phyloP scores from a whole-genome alignment of 1,284 basidiomycete genomes.

The Sanguinoderma infundibulare region DNA sequence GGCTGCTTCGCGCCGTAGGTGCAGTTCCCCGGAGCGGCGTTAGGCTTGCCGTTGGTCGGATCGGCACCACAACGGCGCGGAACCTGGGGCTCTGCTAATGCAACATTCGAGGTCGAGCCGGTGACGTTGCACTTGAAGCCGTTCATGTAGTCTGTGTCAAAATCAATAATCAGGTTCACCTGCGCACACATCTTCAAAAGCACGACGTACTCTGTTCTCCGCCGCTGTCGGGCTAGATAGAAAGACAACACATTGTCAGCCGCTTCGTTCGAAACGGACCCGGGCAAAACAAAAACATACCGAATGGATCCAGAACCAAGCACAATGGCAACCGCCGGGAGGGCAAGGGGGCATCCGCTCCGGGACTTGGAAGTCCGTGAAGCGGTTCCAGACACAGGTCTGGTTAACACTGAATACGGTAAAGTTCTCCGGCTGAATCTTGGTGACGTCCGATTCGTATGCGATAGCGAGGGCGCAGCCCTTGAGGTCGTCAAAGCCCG shows the following conservation, averaged over 20 bases:
- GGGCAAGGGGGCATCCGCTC: slow-evolving; percentile 72
- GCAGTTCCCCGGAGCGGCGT: slow-evolving; percentile 61
- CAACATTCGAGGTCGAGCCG: slow-evolving; percentile 52
- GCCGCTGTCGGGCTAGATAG: slow-evolving; percentile 43
- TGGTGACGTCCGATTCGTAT: slow-evolving; percentile 60
- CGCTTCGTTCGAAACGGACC: background rate
- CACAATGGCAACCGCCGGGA: slow-evolving; percentile 65
- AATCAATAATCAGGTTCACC: background rate
- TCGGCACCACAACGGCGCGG: slow-evolving; percentile 64
- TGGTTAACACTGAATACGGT: slow-evolving; percentile 77
- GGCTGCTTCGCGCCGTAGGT: slow-evolving; percentile 70
- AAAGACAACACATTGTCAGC: background rate
- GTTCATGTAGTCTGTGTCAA: slow-evolving; percentile 67
- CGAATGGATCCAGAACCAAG: slow-evolving; percentile 77
- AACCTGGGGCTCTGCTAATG: slow-evolving; percentile 54
- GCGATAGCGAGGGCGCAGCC: slow-evolving; percentile 76
- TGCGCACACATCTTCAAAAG: background rate
- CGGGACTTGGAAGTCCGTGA: slow-evolving; percentile 70
- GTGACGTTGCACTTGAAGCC: slow-evolving; percentile 76
- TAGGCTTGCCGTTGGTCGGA: slow-evolving; percentile 37
- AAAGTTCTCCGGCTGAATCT: slow-evolving; percentile 69
- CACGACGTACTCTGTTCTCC: slow-evolving; percentile 48
- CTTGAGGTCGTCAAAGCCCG: slow-evolving; percentile 53
- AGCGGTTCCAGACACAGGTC: slow-evolving; percentile 70
- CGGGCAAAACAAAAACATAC: slow-evolving; percentile 31